phyloP scores from a whole-genome alignment of 2,329 filamentous ascomycete species.

The Ophiocordyceps robertsii region DNA sequence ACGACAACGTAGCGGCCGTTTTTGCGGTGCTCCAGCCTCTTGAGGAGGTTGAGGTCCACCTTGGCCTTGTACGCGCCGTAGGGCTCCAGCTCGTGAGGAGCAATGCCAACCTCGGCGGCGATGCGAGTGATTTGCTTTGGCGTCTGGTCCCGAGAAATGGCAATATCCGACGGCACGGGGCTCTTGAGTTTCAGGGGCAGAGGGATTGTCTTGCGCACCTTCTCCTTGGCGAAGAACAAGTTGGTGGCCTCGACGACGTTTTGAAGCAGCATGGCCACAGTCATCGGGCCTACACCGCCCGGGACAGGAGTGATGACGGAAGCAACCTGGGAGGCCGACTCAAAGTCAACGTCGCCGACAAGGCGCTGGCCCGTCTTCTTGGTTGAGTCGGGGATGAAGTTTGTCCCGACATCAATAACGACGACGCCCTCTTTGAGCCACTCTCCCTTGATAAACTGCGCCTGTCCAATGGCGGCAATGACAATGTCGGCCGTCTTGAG shows the following conservation, averaged over 20 bases:
- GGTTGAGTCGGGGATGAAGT: conserved; percentile 77
- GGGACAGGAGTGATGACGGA: conserved; percentile 93
- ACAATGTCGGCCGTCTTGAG: conserved; percentile 80
- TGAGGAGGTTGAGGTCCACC: conserved; percentile 69
- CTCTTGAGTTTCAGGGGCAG: conserved; percentile 67
- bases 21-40: conserved; percentile 72
- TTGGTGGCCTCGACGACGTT: conserved; percentile 86
- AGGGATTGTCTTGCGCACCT: conserved; percentile 64
- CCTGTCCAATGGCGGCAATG: conserved; percentile 79
- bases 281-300: conserved; percentile 96
- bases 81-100: conserved; percentile 78
- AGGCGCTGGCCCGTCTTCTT: conserved; percentile 89
- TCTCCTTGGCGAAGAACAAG: conserved; percentile 70
- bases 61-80: conserved; percentile 96
- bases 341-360: conserved; percentile 91
- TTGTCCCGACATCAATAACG: conserved; percentile 95
- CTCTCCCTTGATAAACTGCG: conserved; percentile 81
- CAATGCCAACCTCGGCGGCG: conserved; percentile 77
- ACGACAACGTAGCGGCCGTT: conserved; percentile 89
- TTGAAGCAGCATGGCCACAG: conserved; percentile 92
- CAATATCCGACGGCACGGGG: conserved; percentile 93
- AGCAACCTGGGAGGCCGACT: conserved; percentile 69
- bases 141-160: conserved; percentile 73
- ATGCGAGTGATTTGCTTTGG: conserved; percentile 85
- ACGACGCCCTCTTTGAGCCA: conserved; percentile 94